Evolutionary conservation across 192 early-diverging fungal genomes (phyloP), one percentile per base, ranked within the genome.

Genomic region (Entomortierella beljakovae): DNA sequence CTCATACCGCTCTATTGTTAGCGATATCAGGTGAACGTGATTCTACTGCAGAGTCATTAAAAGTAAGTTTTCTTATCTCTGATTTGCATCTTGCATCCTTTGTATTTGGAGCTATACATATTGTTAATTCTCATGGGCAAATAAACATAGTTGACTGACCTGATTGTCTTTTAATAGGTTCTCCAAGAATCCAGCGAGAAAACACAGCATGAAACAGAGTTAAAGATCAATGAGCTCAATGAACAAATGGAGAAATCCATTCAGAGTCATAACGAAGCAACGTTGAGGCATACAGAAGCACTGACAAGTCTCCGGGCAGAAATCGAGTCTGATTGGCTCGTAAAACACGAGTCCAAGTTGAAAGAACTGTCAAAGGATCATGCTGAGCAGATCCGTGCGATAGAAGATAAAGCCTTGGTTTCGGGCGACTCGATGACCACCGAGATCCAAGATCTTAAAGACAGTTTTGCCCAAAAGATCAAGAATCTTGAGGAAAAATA

Each of bases 21-120:
- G 49, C 66, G 0, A 53, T 79, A 68, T 60, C 64, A 8, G 10
- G 25, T 22, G 68, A 79, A 31, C 37, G 66, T n/a, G 75, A 79
- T 25, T 23, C 49, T 10, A 50, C 52, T 7, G 26, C 61, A 2
- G 61, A 63, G 7, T 57, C 59, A 16, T 28, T 79, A 18, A 69
- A 70, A 68, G 75, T 68, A 79, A 54, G 52, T 54, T 23, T n/a
- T 54, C 11, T n/a, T n/a, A n/a, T n/a, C n/a, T n/a, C n/a, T n/a
- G n/a, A n/a, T n/a, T n/a, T n/a, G n/a, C n/a, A n/a, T n/a, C n/a
- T n/a, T n/a, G n/a, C n/a, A n/a, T n/a, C n/a, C n/a, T n/a, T n/a
- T n/a, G n/a, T n/a, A n/a, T n/a, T n/a, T n/a, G n/a, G n/a, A n/a
- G n/a, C n/a, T n/a, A n/a, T n/a, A n/a, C n/a, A n/a, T n/a, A n/a